A percentile compares a stretch with the other conserved stretches of the same genome.
Conservation (phyloP, 345 rosid genomes). For the Salix arbutifolia region DNA sequence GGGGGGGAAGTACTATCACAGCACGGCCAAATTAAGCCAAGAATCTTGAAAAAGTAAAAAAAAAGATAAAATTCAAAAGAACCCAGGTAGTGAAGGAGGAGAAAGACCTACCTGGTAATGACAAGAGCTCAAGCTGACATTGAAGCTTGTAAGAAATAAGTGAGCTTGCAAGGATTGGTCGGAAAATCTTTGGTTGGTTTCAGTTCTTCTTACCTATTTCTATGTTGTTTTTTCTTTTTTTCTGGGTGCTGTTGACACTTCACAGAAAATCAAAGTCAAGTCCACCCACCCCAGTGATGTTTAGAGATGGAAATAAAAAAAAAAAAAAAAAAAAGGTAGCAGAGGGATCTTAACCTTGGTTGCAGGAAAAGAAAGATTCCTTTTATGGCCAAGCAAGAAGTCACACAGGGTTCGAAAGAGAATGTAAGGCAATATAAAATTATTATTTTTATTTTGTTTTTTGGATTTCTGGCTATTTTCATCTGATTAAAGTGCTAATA, state of each 20-base stretch:
- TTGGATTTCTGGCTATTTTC: background rate
- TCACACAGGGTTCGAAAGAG: background rate
- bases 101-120: background rate
- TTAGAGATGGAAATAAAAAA: background rate
- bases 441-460: background rate
- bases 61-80: background rate
- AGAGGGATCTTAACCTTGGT: background rate
- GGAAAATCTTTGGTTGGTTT: background rate
- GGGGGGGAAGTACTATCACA: too few species aligned
- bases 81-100: background rate
- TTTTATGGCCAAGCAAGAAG: background rate
- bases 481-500: background rate
- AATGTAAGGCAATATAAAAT: background rate
- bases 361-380: background rate
- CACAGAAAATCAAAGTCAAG: background rate
- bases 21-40: background rate
- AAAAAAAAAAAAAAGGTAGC: background rate
- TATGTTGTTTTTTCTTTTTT: background rate
- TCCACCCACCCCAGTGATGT: too few species aligned
- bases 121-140: background rate
- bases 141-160: background rate
- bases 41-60: constrained; percentile 5
- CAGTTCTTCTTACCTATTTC: background rate
- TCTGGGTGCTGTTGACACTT: background rate
- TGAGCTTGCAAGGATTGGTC: background rate